phyloP scores from a whole-genome alignment of 2,329 filamentous ascomycete species.

The Phoma sp. region DNA sequence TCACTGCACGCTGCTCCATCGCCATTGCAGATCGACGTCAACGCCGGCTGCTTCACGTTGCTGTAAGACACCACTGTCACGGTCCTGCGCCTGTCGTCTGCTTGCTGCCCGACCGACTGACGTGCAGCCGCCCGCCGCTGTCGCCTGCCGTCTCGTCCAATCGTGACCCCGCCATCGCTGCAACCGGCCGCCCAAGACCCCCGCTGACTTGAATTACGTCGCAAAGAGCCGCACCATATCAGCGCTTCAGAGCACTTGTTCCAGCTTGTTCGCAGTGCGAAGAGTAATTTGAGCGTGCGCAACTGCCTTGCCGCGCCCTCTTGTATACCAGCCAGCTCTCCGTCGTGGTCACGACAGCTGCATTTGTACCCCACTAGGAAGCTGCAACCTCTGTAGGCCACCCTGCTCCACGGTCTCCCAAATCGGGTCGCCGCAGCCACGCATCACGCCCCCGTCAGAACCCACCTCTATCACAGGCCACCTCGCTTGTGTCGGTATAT shows the following conservation, averaged over 20 bases:
- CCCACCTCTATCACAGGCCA: slow-evolving; percentile 28
- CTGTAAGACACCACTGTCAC: slow-evolving; percentile 23
- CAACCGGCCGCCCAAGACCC: slow-evolving; percentile 26
- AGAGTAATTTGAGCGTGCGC: slow-evolving; percentile 19
- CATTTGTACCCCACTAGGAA: slow-evolving; percentile 21
- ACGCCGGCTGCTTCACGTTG: slow-evolving; percentile 18
- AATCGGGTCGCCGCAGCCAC: slow-evolving; percentile 43
- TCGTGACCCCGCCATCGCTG: slow-evolving; percentile 34
- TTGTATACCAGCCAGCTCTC: slow-evolving; percentile 33
- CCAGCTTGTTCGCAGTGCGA: background rate
- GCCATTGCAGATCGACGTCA: slow-evolving; percentile 8
- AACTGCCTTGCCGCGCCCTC: slow-evolving; percentile 21
- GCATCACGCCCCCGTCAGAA: slow-evolving; percentile 24
- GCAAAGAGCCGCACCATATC: slow-evolving; percentile 39
- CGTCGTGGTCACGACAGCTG: slow-evolving; percentile 27
- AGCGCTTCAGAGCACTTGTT: slow-evolving; percentile 13
- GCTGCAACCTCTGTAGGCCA: slow-evolving; percentile 25
- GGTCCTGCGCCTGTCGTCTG: slow-evolving; percentile 24
- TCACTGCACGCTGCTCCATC: slow-evolving; percentile 19
- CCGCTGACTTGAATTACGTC: slow-evolving; percentile 32
- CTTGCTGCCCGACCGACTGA: slow-evolving; percentile 45
- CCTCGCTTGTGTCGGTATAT: slow-evolving; percentile 48
- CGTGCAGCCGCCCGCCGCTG: slow-evolving; percentile 39
- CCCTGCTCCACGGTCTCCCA: slow-evolving; percentile 33
- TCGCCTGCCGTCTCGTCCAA: slow-evolving; percentile 32